These are phyloP conservation scores for Saitozyma sp. DNA, from an alignment of 768 basidiomycete species.

Conservation along the genomic window DNA sequence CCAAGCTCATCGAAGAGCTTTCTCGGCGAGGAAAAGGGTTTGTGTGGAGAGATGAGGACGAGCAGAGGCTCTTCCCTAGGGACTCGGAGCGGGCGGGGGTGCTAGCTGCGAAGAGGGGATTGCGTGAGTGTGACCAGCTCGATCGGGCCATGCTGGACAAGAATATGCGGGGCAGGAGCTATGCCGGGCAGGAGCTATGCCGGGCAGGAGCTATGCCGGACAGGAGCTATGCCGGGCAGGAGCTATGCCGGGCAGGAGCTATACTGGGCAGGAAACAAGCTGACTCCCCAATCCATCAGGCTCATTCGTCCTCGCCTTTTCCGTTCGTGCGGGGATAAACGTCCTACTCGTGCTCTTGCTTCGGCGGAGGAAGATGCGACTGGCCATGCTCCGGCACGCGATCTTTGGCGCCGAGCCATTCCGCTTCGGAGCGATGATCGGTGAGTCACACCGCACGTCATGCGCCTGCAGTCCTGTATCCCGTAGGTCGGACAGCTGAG, in stretches of 20 bases:
- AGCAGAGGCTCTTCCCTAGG: constrained; percentile 38
- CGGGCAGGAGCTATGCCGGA: too few species aligned
- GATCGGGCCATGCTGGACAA: background rate
- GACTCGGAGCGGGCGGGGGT: constrained; percentile 50
- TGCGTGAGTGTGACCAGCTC: constrained; percentile 28
- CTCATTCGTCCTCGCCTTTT: constrained; percentile 75
- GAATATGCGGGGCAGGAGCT: constrained; percentile 1
- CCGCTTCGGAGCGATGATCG: constrained; percentile 85
- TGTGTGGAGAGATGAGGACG: constrained; percentile 47
- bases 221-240: too few species aligned
- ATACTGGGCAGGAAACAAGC: too few species aligned
- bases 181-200: too few species aligned
- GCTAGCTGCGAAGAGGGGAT: constrained; percentile 40
- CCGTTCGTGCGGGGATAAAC: constrained; percentile 79
- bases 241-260: too few species aligned
- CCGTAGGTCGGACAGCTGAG: background rate
- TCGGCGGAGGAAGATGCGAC: constrained; percentile 61
- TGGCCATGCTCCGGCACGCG: constrained; percentile 72
- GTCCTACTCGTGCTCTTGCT: constrained; percentile 74
- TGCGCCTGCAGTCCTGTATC: too few species aligned
- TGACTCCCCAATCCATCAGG: too few species aligned
- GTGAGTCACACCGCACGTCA: constrained; percentile 53
- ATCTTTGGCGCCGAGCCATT: constrained; percentile 79
- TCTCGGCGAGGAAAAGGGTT: constrained; percentile 39
- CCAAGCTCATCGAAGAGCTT: constrained; percentile 34